Percentiles rank a stretch among this genome's conserved stretches.
Evolutionary conservation across 139 green algal species (phyloP).

Genomic region (Diplosphaera chodatii): DNA sequence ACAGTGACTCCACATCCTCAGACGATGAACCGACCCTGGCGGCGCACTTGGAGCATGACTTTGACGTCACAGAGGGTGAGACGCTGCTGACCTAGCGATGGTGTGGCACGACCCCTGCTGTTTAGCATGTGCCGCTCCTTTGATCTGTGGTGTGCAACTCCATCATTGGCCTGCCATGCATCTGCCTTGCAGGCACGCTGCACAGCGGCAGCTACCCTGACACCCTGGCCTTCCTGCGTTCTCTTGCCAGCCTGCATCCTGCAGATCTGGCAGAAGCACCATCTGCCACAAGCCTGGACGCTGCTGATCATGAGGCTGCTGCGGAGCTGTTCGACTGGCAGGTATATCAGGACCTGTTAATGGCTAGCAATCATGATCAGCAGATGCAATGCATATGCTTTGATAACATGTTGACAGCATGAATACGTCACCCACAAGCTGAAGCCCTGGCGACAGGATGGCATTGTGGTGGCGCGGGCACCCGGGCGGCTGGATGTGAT

Average conservation of each 20-base stretch:
- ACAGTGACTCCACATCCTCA: not conserved
- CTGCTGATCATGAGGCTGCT: conserved; percentile 45
- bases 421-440: no score
- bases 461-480: conserved; percentile 65
- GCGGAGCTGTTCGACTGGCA: conserved; percentile 47
- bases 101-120: no score
- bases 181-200: conserved; percentile 4
- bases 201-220: conserved; percentile 22
- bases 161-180: no score
- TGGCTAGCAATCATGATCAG: no score
- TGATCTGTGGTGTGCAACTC: no score
- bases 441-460: conserved; percentile 17
- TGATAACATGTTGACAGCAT: no score
- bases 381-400: no score
- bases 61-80: not conserved
- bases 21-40: not conserved
- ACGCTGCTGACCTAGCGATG: no score
- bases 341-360: no score
- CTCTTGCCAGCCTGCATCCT: conserved; percentile 25
- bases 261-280: not conserved
- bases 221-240: conserved; percentile 38
- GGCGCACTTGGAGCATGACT: not conserved
- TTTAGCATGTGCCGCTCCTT: no score
- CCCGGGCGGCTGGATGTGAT: conserved; percentile 94
- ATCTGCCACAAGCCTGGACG: not conserved